Evolutionary conservation across 352 stramenopile species (phyloP), one percentile per base, ranked within the genome.

Genomic region (Globisporangium alternatum): DNA sequence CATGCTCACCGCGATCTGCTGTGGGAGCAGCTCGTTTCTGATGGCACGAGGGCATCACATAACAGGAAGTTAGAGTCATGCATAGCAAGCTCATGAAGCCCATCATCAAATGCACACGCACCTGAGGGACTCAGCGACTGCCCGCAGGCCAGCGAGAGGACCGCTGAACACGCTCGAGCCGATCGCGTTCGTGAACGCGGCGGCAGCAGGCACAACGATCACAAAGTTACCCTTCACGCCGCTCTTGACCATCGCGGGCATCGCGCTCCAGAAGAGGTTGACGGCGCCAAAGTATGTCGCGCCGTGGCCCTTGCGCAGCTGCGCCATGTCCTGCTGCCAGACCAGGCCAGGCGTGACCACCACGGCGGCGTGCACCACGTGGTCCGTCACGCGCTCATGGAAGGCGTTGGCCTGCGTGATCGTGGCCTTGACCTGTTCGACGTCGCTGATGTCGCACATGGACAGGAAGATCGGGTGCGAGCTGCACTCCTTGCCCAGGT

Each of bases 131-230:
- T 98, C 94, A 3, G 93, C 90, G 61, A 98, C 83, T 37, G 91
- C 95, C 15, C 91, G 77, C 19, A 98, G 55, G 3, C 92, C 96
- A 70, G 85, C 96, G 68, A 98, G 98, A 37, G 85, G 88, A 1
- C 91, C 82, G 56, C 76, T 84, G 73, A 97, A 98, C 1, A 86
- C 80, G 30, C 86, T 83, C 68, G 95, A 98, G 19, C 94, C 96
- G 67, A 93, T 88, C 3, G 97, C 72, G 30, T 73, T 74, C 25
- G 73, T 70, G 58, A 90, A 65, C 41, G 69, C 81, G 25, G 70
- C 68, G 1, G 75, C 81, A 21, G 81, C 84, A 41, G 69, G 81
- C 30, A 89, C 73, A 59, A 94, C 77, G 47, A 64, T 51, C 21
- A 91, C 75, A 22, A 92, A 63, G 28, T 77, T 69, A 17, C 81